Conservation (phyloP, 2,329 filamentous ascomycete genomes). For the Colletotrichum musicola region DNA sequence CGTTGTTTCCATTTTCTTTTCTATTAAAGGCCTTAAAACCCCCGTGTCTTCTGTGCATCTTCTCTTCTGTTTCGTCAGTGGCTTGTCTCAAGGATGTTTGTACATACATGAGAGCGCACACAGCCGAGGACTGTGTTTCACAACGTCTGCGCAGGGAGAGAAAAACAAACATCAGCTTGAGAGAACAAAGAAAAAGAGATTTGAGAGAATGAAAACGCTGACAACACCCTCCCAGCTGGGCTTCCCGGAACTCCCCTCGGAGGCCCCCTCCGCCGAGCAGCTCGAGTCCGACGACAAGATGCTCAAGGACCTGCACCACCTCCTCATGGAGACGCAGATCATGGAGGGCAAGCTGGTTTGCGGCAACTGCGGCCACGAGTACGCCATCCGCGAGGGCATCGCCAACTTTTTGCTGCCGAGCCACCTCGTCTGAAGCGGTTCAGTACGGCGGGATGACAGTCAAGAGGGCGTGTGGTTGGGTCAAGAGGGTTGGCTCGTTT, state of each 20-base stretch:
- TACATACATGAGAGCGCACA: too few relatives aligned
- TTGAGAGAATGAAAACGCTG: background rate
- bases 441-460: background rate
- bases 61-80: too few relatives aligned
- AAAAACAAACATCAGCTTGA: background rate
- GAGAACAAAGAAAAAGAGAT: background rate
- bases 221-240: conserved; percentile 66
- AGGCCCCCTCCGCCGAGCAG: conserved; percentile 72
- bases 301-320: conserved; percentile 80
- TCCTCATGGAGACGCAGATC: conserved; percentile 92
- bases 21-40: too few relatives aligned
- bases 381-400: conserved; percentile 94
- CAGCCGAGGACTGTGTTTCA: too few relatives aligned
- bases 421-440: conserved; percentile 76
- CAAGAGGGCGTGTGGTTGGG: background rate
- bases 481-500: background rate
- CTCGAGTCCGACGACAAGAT: conserved; percentile 76
- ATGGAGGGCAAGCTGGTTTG: conserved; percentile 90
- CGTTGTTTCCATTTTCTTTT: conserved; percentile 1
- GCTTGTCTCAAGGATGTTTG: too few relatives aligned
- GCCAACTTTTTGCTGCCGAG: conserved; percentile 95
- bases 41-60: too few relatives aligned
- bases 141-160: too few relatives aligned
- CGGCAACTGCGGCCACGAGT: conserved; percentile 92
- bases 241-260: conserved; percentile 78